These are phyloP conservation scores for Neoarthrinium moseri DNA, from an alignment of 2,329 filamentous ascomycete species.

Conservation along the genomic window DNA sequence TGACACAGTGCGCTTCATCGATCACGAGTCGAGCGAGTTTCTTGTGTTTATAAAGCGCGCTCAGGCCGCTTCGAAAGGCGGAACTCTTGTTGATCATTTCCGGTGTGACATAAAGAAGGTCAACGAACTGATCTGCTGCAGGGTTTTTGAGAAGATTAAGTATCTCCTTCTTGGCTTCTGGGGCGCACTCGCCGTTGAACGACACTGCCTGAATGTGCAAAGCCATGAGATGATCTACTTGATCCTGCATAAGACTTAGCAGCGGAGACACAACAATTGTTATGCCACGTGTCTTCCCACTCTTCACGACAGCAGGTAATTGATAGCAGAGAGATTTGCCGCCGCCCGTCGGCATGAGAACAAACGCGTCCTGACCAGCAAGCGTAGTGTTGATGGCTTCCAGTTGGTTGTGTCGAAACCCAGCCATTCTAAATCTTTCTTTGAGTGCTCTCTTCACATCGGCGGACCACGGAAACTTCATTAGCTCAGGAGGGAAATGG, in stretches of 20 bases:
- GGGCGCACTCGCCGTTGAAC: slow-evolving; percentile 74
- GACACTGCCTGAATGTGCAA: slow-evolving; percentile 76
- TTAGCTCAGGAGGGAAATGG: slow-evolving; percentile 48
- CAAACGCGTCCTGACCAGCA: slow-evolving; percentile 83
- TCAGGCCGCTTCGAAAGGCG: slow-evolving; percentile 64
- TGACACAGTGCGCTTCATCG: slow-evolving; percentile 98
- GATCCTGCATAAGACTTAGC: slow-evolving; percentile 95
- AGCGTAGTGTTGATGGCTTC: slow-evolving; percentile 96
- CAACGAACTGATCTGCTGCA: slow-evolving; percentile 72
- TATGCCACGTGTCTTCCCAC: slow-evolving; percentile 79
- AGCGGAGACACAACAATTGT: slow-evolving; percentile 95
- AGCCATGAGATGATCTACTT: slow-evolving; percentile 77
- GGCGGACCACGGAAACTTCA: slow-evolving; percentile 76
- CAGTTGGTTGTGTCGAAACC: slow-evolving; percentile 87
- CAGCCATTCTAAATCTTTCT: slow-evolving; percentile 78
- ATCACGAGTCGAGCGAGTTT: slow-evolving; percentile 91
- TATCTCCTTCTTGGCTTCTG: slow-evolving; percentile 63
- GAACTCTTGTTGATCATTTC: slow-evolving; percentile 91
- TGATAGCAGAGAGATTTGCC: slow-evolving; percentile 98
- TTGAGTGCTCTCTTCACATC: slow-evolving; percentile 81
- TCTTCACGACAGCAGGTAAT: slow-evolving; percentile 79
- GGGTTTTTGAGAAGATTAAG: slow-evolving; percentile 60
- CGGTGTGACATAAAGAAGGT: slow-evolving; percentile 91
- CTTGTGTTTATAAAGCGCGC: slow-evolving; percentile 63
- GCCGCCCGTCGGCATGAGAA: slow-evolving; percentile 96